Evolutionary conservation across 495 filamentous ascomycete species (phyloP).

Genomic region (Xylaria grammica): DNA sequence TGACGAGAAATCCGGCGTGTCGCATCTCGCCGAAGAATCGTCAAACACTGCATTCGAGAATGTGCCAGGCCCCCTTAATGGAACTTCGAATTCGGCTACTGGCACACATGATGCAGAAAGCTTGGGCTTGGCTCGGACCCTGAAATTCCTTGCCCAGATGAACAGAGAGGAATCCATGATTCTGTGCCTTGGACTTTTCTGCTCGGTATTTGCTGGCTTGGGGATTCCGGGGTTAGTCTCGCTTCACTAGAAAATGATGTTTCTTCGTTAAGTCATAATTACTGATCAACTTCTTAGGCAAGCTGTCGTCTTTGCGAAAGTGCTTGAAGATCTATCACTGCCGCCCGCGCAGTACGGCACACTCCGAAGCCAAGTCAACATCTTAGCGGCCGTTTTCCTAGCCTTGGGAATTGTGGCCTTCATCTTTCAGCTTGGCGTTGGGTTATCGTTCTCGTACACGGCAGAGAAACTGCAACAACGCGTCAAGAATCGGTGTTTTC

Average conservation of each 20-base stretch:
- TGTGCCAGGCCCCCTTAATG: no score
- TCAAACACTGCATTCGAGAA: no score
- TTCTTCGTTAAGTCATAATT: not conserved
- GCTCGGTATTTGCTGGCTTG: conserved; percentile 2
- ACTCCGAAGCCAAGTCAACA: not conserved
- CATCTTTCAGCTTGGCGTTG: conserved; percentile 31
- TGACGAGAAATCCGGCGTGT: no score
- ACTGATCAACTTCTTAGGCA: not conserved
- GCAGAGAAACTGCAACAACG: conserved; percentile 74
- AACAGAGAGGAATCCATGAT: not conserved
- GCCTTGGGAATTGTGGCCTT: not conserved
- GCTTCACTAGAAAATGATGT: not conserved
- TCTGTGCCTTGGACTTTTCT: not conserved
- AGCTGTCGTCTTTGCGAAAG: not conserved
- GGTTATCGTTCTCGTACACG: conserved; percentile 69
- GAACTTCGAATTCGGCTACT: no score
- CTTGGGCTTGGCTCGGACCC: not conserved
- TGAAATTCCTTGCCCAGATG: not conserved
- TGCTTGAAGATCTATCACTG: not conserved
- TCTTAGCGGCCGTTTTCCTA: not conserved
- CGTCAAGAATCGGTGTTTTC: conserved; percentile 69
- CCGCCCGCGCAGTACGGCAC: not conserved
- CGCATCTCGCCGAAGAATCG: no score
- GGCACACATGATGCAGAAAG: not conserved
- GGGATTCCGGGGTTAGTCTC: conserved; percentile 4